Percentiles rank a stretch among this genome's conserved stretches.
Conservation (phyloP, 2,329 filamentous ascomycete species). For the Diatrype stigma region DNA sequence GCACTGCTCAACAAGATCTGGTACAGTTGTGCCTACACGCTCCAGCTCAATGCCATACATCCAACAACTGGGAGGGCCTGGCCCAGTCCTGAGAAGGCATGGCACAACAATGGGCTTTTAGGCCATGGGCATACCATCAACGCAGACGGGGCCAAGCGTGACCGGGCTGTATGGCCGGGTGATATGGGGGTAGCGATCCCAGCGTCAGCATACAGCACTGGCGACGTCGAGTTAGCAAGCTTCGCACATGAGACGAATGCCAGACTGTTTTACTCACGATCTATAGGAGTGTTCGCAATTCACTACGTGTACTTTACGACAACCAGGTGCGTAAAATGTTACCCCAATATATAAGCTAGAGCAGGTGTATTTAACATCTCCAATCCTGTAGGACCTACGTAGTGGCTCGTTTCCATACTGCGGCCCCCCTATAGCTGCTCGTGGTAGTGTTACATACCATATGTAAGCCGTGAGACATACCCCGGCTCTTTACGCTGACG, state of each 20-base stretch:
- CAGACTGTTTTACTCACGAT: conserved; percentile 8
- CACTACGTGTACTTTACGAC: conserved; percentile 35
- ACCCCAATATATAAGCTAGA: background rate
- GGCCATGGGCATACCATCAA: conserved; percentile 28
- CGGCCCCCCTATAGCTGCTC: conserved; percentile 19
- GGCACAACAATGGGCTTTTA: conserved; percentile 23
- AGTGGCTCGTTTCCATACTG: conserved; percentile 23
- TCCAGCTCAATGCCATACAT: conserved; percentile 33
- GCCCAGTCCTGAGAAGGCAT: conserved; percentile 22
- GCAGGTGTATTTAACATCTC: conserved; percentile 1
- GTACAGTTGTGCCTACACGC: conserved; percentile 52
- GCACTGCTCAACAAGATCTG: conserved; percentile 51
- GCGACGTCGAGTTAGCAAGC: conserved; percentile 30
- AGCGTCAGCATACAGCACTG: conserved; percentile 46
- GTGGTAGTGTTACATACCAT: conserved; percentile 25
- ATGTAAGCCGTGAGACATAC: conserved; percentile 19
- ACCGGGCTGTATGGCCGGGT: conserved; percentile 54
- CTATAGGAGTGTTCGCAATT: conserved; percentile 38
- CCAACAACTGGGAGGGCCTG: conserved; percentile 23
- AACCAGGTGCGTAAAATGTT: conserved; percentile 19
- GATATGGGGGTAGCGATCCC: conserved; percentile 53
- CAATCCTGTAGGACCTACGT: conserved; percentile 5
- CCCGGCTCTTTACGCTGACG: background rate
- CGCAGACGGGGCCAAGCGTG: conserved; percentile 48
- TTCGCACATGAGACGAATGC: background rate